phyloP scores from a whole-genome alignment of 495 filamentous ascomycete genomes.

The Annulohypoxylon maeteangense region DNA sequence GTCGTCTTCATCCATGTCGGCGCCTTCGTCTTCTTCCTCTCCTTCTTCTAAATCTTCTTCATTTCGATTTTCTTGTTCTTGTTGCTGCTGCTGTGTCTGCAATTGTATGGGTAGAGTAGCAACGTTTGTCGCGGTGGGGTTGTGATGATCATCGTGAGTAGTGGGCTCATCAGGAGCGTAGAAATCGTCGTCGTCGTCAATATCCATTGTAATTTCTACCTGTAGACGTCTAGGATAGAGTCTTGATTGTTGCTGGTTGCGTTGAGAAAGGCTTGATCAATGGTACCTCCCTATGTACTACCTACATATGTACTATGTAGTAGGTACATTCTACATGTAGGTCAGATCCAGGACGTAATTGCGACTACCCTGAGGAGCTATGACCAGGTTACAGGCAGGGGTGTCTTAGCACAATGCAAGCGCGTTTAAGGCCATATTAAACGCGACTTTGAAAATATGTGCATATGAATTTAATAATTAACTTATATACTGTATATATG shows the following conservation, averaged over 20 bases:
- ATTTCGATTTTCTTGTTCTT: conserved; percentile 22
- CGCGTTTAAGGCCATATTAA: too few species aligned
- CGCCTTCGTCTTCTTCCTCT: conserved; percentile 74
- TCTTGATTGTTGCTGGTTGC: background rate
- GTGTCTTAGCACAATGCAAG: background rate
- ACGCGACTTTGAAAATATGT: too few species aligned
- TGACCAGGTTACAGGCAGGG: background rate
- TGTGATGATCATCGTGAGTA: conserved; percentile 39
- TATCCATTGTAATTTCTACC: conserved; percentile 62
- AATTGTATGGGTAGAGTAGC: conserved; percentile 14
- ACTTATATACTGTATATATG: too few species aligned
- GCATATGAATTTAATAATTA: too few species aligned
- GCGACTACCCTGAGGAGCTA: background rate
- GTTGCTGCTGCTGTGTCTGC: conserved; percentile 19
- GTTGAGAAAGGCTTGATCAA: background rate
- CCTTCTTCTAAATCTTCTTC: conserved; percentile 66
- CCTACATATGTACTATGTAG: background rate
- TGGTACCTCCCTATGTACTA: background rate
- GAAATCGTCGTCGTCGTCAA: conserved; percentile 77
- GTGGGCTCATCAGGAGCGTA: conserved; percentile 65
- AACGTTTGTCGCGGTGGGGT: conserved; percentile 1
- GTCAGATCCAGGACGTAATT: background rate
- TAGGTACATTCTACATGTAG: too few species aligned
- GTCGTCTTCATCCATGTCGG: conserved; percentile 80
- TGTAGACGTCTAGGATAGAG: background rate